These are phyloP conservation scores for Dactylellina drechsleri DNA, from an alignment of 2,329 filamentous ascomycete genomes.

Conservation along the genomic window DNA sequence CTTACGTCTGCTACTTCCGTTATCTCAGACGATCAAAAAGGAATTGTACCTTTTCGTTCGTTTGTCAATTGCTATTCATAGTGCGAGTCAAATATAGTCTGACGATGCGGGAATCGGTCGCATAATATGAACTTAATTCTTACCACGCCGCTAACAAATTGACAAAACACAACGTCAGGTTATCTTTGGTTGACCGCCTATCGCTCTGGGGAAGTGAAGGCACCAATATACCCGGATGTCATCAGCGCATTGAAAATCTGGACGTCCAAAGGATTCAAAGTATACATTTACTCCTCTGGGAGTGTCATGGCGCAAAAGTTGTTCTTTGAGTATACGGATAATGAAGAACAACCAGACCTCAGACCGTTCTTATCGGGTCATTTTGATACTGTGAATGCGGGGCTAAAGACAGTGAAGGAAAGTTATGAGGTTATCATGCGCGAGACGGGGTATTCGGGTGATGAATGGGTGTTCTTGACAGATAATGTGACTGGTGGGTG, in stretches of 20 bases:
- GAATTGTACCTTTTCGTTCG: slow-evolving; percentile 2
- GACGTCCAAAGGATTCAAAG: slow-evolving; percentile 66
- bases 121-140: background rate
- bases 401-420: slow-evolving; percentile 73
- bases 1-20: background rate
- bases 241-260: slow-evolving; percentile 71
- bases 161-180: slow-evolving; percentile 61
- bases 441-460: slow-evolving; percentile 64
- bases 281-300: slow-evolving; percentile 84
- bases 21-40: background rate
- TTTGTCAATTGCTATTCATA: slow-evolving; percentile 20
- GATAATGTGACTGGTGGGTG: slow-evolving; percentile 73
- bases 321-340: slow-evolving; percentile 74
- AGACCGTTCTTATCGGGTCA: slow-evolving; percentile 71
- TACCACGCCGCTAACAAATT: slow-evolving; percentile 7
- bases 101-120: background rate
- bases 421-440: slow-evolving; percentile 76
- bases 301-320: slow-evolving; percentile 83
- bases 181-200: slow-evolving; percentile 82
- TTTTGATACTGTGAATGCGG: slow-evolving; percentile 85
- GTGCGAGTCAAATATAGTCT: slow-evolving; percentile 12
- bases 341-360: slow-evolving; percentile 70
- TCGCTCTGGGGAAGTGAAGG: slow-evolving; percentile 73
- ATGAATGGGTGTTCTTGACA: slow-evolving; percentile 79
- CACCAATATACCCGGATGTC: slow-evolving; percentile 80